phyloP scores from a whole-genome alignment of 805 yeast species.

The Lachancea sp. region DNA sequence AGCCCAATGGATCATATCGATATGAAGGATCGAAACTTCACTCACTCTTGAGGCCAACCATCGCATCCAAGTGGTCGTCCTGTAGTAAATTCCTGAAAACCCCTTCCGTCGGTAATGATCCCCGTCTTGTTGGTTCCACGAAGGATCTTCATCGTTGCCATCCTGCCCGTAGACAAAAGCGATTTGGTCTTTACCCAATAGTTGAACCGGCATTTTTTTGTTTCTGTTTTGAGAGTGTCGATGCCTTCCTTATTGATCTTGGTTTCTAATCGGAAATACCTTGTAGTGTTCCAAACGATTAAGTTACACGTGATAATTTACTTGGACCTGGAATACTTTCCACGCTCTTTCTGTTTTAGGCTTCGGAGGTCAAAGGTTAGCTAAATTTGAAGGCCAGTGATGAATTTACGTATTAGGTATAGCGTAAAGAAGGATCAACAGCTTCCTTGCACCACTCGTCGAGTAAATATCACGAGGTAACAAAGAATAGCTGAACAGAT shows the following conservation, averaged over 20 bases:
- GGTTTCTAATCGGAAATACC: too few species aligned
- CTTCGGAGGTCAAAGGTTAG: too few species aligned
- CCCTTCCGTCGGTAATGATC: not conserved
- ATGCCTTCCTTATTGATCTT: not conserved
- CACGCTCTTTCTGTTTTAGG: too few species aligned
- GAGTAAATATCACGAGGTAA: too few species aligned
- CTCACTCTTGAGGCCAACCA: not conserved
- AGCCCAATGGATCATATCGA: constrained; percentile 53
- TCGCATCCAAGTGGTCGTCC: not conserved
- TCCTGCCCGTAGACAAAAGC: constrained; percentile 8
- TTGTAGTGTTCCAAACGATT: too few species aligned
- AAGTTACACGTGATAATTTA: not conserved
- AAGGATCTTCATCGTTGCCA: not conserved
- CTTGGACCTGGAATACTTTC: not conserved
- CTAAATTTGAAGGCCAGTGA: too few species aligned
- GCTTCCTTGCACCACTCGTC: too few species aligned
- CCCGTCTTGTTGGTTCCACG: not conserved
- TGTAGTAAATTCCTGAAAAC: not conserved
- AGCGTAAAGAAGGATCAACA: too few species aligned
- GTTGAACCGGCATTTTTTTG: constrained; percentile 17
- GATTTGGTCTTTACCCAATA: constrained; percentile 19
- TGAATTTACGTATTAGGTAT: too few species aligned
- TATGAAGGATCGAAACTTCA: constrained; percentile 31
- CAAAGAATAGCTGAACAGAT: too few species aligned
- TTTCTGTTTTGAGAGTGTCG: not conserved